Conservation (phyloP, 352 stramenopile species). For the Pythium graminicola region DNA sequence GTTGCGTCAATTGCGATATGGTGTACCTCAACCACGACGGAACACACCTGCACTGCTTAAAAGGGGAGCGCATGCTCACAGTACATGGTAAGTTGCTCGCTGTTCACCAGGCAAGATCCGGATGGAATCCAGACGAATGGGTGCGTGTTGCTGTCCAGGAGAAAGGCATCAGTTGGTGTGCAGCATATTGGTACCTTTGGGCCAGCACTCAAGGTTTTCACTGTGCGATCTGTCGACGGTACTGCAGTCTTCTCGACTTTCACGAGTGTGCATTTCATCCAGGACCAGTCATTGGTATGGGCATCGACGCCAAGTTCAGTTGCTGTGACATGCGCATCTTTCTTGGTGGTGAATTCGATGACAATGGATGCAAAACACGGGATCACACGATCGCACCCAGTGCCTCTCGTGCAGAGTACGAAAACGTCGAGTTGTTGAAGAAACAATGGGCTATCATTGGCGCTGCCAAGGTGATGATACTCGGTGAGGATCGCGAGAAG, state of each 20-base stretch:
- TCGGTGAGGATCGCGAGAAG: background rate
- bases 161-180: slow-evolving; percentile 48
- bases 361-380: slow-evolving; percentile 36
- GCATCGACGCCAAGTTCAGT: slow-evolving; percentile 38
- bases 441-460: slow-evolving; percentile 36
- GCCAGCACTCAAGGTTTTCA: slow-evolving; percentile 45
- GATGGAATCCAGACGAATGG: slow-evolving; percentile 46
- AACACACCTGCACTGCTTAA: slow-evolving; percentile 27
- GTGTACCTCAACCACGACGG: slow-evolving; percentile 34
- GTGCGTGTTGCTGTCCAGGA: slow-evolving; percentile 33
- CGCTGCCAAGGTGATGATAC: slow-evolving; percentile 6
- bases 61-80: slow-evolving; percentile 33
- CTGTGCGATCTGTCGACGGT: slow-evolving; percentile 42
- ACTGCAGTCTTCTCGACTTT: slow-evolving; percentile 37
- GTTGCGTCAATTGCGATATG: slow-evolving; percentile 40
- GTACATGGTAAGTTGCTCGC: slow-evolving; percentile 46
- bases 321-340: slow-evolving; percentile 48
- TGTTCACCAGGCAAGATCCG: slow-evolving; percentile 31
- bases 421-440: slow-evolving; percentile 25
- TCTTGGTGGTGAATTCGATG: slow-evolving; percentile 36
- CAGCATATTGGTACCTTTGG: slow-evolving; percentile 82
- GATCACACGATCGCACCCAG: slow-evolving; percentile 26
- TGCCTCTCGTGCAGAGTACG: slow-evolving; percentile 10
- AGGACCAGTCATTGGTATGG: slow-evolving; percentile 31
- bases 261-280: slow-evolving; percentile 43